These are phyloP conservation scores for Cyberlindnera americana DNA, from an alignment of 805 yeast species.

Conservation along the genomic window DNA sequence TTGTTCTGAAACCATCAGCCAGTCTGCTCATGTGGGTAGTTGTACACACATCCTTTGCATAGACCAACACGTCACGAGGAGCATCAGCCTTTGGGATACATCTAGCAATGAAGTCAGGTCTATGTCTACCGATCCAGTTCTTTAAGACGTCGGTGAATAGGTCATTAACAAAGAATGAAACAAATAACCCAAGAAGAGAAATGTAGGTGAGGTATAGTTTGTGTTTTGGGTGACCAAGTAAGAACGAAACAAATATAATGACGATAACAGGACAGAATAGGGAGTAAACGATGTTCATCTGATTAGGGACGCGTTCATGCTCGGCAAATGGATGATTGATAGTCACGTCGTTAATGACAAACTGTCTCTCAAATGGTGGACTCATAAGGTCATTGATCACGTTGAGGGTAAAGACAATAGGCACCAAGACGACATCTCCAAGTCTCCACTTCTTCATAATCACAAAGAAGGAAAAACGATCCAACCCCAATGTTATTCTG, in stretches of 20 bases:
- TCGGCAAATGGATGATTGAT: conserved; percentile 80
- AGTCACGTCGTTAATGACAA: conserved; percentile 68
- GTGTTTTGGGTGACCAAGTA: conserved; percentile 42
- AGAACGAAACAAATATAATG: conserved; percentile 33
- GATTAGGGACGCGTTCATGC: conserved; percentile 62
- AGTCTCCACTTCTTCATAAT: conserved; percentile 35
- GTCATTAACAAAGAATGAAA: conserved; percentile 57
- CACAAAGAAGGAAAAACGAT: conserved; percentile 23
- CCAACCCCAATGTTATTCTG: conserved; percentile 26
- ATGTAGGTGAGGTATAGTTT: conserved; percentile 58
- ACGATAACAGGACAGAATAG: conserved; percentile 44
- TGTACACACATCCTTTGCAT: conserved; percentile 66
- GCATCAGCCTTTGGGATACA: conserved; percentile 67
- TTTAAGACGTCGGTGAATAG: conserved; percentile 71
- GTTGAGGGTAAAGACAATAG: conserved; percentile 30
- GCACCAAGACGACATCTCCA: conserved; percentile 34
- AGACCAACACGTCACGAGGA: conserved; percentile 50
- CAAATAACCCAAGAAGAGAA: conserved; percentile 61
- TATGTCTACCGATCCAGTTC: conserved; percentile 80
- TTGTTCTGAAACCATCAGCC: conserved; percentile 73
- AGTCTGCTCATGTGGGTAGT: conserved; percentile 40
- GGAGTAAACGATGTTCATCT: conserved; percentile 52
- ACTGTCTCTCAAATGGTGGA: conserved; percentile 75
- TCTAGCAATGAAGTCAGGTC: conserved; percentile 90
- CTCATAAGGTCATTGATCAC: conserved; percentile 31